Conservation (phyloP, 495 filamentous ascomycete genomes). For the Neurospora sp. region DNA sequence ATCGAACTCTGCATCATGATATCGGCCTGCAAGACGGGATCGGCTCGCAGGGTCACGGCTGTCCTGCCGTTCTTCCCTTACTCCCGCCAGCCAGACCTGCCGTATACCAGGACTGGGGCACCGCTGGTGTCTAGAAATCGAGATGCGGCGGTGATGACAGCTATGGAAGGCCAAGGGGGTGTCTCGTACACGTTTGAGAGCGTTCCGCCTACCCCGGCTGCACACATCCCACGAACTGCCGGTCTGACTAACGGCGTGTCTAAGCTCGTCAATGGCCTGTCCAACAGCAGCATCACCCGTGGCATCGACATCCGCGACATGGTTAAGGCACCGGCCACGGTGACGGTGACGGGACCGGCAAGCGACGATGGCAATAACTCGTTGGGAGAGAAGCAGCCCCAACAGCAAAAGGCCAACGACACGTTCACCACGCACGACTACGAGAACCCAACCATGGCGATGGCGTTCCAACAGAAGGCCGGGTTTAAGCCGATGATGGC, state of each 20-base stretch:
- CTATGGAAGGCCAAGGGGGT: slow-evolving; percentile 41
- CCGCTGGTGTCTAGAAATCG: slow-evolving; percentile 40
- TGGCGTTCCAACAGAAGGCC: slow-evolving; percentile 69
- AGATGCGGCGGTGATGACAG: slow-evolving; percentile 36
- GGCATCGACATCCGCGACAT: neutral
- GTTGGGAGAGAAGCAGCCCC: slow-evolving; percentile 10
- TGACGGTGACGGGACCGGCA: neutral
- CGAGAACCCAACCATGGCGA: slow-evolving; percentile 43
- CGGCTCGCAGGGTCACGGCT: slow-evolving; percentile 80
- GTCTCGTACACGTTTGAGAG: slow-evolving; percentile 88
- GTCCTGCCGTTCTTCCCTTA: slow-evolving; percentile 96
- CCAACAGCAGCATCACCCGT: slow-evolving; percentile 37
- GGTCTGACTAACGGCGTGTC: slow-evolving; percentile 55
- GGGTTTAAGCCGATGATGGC: slow-evolving; percentile 99
- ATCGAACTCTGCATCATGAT: slow-evolving; percentile 96
- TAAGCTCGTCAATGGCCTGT: slow-evolving; percentile 43
- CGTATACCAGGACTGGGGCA: slow-evolving; percentile 89
- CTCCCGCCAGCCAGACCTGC: slow-evolving; percentile 86
- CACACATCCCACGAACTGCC: slow-evolving; percentile 50
- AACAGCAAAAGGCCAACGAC: slow-evolving; percentile 27
- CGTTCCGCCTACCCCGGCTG: slow-evolving; percentile 73
- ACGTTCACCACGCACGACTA: slow-evolving; percentile 47
- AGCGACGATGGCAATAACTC: neutral
- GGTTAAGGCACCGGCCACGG: neutral
- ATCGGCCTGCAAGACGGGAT: slow-evolving; percentile 94